Evolutionary conservation across 2,329 filamentous ascomycete genomes (phyloP).

Genomic region (Triangularia verruculosa): DNA sequence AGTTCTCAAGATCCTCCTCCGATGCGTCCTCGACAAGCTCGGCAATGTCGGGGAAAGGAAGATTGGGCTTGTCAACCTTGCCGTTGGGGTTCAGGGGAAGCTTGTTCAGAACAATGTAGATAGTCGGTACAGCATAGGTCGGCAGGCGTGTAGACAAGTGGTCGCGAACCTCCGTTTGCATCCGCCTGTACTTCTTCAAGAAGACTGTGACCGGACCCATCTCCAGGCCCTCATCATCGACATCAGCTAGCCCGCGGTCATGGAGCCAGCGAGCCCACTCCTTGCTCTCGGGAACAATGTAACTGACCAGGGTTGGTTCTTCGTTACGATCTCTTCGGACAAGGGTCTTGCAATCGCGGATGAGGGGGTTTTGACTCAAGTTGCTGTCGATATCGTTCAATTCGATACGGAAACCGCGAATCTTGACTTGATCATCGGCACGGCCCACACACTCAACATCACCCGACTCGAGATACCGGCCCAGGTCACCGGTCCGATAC

Average conservation of each 20-base stretch:
- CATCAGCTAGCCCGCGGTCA: conserved; percentile 51
- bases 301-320: conserved; percentile 82
- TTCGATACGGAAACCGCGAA: conserved; percentile 93
- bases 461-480: conserved; percentile 65
- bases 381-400: conserved; percentile 89
- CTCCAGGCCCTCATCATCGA: conserved; percentile 49
- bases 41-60: conserved; percentile 77
- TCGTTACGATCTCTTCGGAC: conserved; percentile 81
- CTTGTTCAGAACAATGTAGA: conserved; percentile 69
- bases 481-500: conserved; percentile 85
- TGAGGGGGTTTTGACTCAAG: conserved; percentile 67
- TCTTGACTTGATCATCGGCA: conserved; percentile 88
- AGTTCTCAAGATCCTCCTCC: conserved; percentile 42
- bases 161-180: conserved; percentile 56
- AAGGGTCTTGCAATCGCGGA: conserved; percentile 83
- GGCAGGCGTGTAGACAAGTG: conserved; percentile 70
- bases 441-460: conserved; percentile 77
- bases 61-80: conserved; percentile 74
- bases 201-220: conserved; percentile 44
- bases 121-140: conserved; percentile 70
- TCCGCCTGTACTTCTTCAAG: conserved; percentile 42
- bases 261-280: conserved; percentile 70
- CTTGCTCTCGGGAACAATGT: conserved; percentile 78
- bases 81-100: conserved; percentile 83
- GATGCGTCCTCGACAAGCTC: conserved; percentile 53